These are phyloP conservation scores for Leccinum obscurum DNA, from an alignment of 768 basidiomycete genomes.

Conservation along the genomic window DNA sequence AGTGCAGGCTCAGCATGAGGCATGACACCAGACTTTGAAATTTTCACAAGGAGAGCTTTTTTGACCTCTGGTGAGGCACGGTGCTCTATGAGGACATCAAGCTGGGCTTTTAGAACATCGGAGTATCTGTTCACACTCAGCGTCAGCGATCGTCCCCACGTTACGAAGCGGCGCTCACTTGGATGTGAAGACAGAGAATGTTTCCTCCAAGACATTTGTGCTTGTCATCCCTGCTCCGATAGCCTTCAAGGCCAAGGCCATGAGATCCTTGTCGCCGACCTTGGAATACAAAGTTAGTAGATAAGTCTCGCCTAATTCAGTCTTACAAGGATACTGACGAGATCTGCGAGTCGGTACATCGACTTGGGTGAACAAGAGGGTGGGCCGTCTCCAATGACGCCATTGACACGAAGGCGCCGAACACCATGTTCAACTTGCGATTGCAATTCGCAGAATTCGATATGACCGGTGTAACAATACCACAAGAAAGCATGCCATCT, in stretches of 20 bases:
- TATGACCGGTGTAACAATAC: conserved; percentile 26
- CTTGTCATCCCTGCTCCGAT: conserved; percentile 17
- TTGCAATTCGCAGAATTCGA: conserved; percentile 18
- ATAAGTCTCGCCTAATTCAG: background rate
- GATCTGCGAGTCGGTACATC: conserved; percentile 36
- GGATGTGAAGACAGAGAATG: conserved; percentile 30
- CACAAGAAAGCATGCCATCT: conserved; percentile 30
- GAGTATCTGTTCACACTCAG: conserved; percentile 13
- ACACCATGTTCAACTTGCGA: conserved; percentile 13
- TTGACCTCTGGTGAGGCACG: conserved; percentile 15
- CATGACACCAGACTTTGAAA: conserved; percentile 3
- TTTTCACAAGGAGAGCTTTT: conserved; percentile 9
- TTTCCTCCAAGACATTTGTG: conserved; percentile 26
- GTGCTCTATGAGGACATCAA: conserved; percentile 14
- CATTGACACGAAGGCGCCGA: background rate
- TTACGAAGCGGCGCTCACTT: conserved; percentile 10
- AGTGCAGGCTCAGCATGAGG: conserved; percentile 14
- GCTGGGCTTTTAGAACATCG: conserved; percentile 18
- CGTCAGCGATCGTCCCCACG: background rate
- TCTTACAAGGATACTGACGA: conserved; percentile 19
- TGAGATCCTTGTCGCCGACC: conserved; percentile 21
- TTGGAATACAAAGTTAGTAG: background rate
- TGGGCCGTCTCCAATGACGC: conserved; percentile 3
- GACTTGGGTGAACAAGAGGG: conserved; percentile 37
- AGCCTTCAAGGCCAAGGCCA: conserved; percentile 17